Percentiles rank a stretch among this genome's conserved stretches.
Evolutionary conservation across 352 stramenopile species (phyloP).

Genomic region (Phytophthora parvispora): DNA sequence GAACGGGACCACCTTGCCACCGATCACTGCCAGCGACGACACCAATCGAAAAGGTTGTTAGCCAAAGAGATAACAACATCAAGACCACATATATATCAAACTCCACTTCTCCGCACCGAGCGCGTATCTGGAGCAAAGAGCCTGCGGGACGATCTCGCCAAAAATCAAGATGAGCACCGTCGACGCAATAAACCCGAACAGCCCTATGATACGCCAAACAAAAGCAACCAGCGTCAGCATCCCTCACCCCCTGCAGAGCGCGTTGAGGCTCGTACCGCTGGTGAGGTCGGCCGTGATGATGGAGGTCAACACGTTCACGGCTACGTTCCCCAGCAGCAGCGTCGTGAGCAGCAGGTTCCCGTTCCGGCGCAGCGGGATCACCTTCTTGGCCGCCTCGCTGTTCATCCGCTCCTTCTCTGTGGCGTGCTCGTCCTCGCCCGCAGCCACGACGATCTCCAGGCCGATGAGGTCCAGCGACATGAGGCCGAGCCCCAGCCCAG

Average conservation of each 20-base stretch:
- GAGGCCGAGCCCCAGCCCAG: conserved; percentile 96
- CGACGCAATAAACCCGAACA: conserved; percentile 95
- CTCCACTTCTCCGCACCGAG: conserved; percentile 77
- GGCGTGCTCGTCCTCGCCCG: conserved; percentile 88
- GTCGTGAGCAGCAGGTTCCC: conserved; percentile 99
- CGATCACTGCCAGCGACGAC: conserved; percentile 53
- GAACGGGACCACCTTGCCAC: conserved; percentile 86
- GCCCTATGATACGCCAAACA: conserved; percentile 22
- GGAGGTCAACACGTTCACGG: conserved; percentile 97
- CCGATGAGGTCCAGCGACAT: conserved; percentile 98
- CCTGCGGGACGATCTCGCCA: conserved; percentile 95
- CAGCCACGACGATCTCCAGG: conserved; percentile 97
- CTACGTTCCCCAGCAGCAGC: conserved; percentile 98
- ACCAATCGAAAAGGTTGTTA: not conserved
- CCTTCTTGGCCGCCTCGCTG: conserved; percentile 70
- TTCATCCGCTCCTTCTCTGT: conserved; percentile 74
- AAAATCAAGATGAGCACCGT: conserved; percentile 98
- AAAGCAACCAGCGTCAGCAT: not conserved
- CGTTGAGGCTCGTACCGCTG: conserved; percentile 37
- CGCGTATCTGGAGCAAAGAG: conserved; percentile 96
- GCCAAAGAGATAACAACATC: not conserved
- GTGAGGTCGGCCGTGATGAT: conserved; percentile 97
- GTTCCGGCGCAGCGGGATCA: conserved; percentile 93
- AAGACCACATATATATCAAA: too few species aligned
- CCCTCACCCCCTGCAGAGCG: not conserved